Percentiles rank a stretch among this genome's conserved stretches.
Evolutionary conservation across 306 rosid species (phyloP).

Genomic region (Citrullus mucosospermus): DNA sequence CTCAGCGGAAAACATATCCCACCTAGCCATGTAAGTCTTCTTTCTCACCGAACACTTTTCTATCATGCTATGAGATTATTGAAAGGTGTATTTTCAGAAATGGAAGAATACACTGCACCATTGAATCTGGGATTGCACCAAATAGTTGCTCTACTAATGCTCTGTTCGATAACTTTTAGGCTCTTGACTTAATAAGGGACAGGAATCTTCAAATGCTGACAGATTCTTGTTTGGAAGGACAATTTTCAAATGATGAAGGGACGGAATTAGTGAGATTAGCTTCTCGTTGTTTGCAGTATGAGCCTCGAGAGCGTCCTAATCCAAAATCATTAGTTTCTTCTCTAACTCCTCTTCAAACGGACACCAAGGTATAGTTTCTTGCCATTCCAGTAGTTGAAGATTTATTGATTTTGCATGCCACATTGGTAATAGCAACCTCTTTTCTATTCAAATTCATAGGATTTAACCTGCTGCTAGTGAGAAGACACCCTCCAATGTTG

Average conservation of each 20-base stretch:
- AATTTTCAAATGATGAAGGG: constrained; percentile 83
- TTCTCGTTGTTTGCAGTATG: constrained; percentile 81
- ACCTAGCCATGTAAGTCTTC: constrained; percentile 83
- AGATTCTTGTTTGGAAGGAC: constrained; percentile 94
- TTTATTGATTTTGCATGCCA: not conserved
- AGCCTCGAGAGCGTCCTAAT: constrained; percentile 95
- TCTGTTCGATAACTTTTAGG: constrained; percentile 34
- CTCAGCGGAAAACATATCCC: constrained; percentile 98
- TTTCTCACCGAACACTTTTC: not conserved
- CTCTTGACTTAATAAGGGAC: constrained; percentile 91
- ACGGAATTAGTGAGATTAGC: constrained; percentile 89
- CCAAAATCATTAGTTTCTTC: constrained; percentile 72
- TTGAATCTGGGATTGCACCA: not conserved
- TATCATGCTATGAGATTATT: not conserved
- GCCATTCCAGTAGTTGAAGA: not conserved
- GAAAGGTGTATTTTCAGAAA: not conserved
- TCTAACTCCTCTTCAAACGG: constrained; percentile 79
- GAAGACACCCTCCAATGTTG: not conserved
- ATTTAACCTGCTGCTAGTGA: not conserved
- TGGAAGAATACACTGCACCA: not conserved
- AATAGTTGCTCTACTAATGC: constrained; percentile 11
- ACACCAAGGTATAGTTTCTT: constrained; percentile 50
- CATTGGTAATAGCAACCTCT: not conserved
- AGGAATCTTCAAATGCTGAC: constrained; percentile 75
- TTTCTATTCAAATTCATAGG: not conserved